These are phyloP conservation scores for Penicillium freii DNA, from an alignment of 2,329 filamentous ascomycete species.

Conservation along the genomic window DNA sequence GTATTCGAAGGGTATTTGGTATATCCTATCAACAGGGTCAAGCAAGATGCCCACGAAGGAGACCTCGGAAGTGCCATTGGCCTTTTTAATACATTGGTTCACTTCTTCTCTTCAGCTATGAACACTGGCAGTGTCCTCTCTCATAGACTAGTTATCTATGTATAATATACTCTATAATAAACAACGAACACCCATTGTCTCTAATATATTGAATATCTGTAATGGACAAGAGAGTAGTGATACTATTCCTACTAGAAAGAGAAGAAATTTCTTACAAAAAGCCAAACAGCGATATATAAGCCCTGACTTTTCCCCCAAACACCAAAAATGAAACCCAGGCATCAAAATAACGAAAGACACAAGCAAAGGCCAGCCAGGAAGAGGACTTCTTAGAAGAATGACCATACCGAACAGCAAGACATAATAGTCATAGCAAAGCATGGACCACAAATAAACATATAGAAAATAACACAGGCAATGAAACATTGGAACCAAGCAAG, in stretches of 20 bases:
- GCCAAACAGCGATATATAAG: conserved; percentile 7
- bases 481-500: conserved; percentile 1
- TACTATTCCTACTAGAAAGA: conserved; percentile 7
- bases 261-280: conserved; percentile 5
- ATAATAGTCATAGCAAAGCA: conserved; percentile 6
- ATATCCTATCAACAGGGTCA: not conserved
- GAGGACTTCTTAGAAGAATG: conserved; percentile 1
- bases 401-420: not conserved
- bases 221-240: conserved; percentile 9
- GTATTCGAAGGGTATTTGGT: not conserved
- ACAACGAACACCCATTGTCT: not conserved
- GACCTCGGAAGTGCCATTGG: not conserved
- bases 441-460: not conserved
- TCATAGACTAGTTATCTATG: not conserved
- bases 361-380: conserved; percentile 1
- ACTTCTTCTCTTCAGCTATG: not conserved
- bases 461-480: not conserved
- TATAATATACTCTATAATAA: not conserved
- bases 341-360: conserved; percentile 3
- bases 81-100: not conserved
- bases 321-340: not conserved
- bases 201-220: not conserved
- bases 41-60: not conserved
- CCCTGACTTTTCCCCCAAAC: conserved; percentile 13
- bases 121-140: not conserved